Percentiles rank a stretch among this genome's conserved stretches.
phyloP scores from a whole-genome alignment of 257 asterid genomes.

The Nicotiana tabacum region DNA sequence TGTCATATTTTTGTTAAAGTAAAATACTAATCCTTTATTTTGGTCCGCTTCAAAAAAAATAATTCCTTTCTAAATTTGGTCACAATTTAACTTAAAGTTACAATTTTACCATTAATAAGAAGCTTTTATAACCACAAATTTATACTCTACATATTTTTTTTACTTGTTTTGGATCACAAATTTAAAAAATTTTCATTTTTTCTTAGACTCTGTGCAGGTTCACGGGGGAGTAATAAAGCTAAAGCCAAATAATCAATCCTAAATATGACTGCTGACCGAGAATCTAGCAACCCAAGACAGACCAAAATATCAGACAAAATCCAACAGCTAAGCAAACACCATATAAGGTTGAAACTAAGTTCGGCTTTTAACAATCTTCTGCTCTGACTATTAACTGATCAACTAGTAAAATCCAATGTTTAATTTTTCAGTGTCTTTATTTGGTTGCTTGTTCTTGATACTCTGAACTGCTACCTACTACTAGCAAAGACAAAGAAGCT shows the following conservation, averaged over 20 bases:
- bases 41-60: no score
- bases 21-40: no score
- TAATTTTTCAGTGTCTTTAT: neutral
- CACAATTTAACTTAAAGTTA: no score
- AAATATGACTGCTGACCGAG: neutral
- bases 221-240: no score
- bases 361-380: neutral
- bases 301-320: neutral
- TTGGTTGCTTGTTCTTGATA: neutral
- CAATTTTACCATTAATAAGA: no score
- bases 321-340: neutral
- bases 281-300: neutral
- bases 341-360: neutral
- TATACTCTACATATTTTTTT: no score
- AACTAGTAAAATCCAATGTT: neutral
- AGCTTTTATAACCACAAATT: no score
- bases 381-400: neutral
- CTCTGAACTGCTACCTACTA: neutral
- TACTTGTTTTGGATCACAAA: no score
- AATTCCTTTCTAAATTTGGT: no score
- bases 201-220: no score
- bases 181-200: no score
- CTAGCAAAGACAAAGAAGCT: conserved; percentile 2
- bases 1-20: neutral
- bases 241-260: neutral